phyloP scores from a whole-genome alignment of 176 grass and related monocot genomes.

The Puccinellia tenuiflora region DNA sequence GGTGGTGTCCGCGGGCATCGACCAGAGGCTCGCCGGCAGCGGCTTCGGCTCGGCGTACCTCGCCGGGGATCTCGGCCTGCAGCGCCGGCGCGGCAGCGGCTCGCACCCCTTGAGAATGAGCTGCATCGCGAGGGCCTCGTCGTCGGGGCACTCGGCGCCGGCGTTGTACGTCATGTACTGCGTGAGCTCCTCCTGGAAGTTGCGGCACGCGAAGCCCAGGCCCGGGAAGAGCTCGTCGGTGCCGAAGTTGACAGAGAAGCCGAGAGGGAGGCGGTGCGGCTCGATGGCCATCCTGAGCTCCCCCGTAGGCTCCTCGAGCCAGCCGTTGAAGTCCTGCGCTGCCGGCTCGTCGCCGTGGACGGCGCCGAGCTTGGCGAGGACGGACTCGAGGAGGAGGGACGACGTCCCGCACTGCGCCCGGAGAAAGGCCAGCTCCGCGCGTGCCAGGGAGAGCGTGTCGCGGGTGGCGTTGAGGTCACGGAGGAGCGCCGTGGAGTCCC shows the following conservation, averaged over 20 bases:
- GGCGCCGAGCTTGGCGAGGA: conserved; percentile 50
- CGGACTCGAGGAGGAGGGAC: conserved; percentile 55
- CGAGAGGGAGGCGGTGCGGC: conserved; percentile 60
- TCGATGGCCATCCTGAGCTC: conserved; percentile 64
- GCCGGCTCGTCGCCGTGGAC: conserved; percentile 37
- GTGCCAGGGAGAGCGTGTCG: conserved; percentile 25
- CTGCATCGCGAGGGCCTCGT: conserved; percentile 51
- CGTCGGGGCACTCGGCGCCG: conserved; percentile 52
- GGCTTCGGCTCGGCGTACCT: conserved; percentile 45
- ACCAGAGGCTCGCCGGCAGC: conserved; percentile 63
- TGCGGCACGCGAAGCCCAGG: conserved; percentile 63
- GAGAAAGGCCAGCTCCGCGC: conserved; percentile 34
- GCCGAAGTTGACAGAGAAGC: conserved; percentile 52
- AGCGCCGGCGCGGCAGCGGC: conserved; percentile 68
- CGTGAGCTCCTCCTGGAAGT: conserved; percentile 68
- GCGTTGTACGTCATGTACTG: conserved; percentile 57
- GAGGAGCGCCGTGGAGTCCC: conserved; percentile 49
- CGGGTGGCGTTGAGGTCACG: conserved; percentile 61
- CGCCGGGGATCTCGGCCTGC: conserved; percentile 49
- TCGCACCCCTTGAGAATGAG: conserved; percentile 86
- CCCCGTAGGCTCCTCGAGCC: conserved; percentile 45
- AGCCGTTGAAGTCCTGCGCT: conserved; percentile 31
- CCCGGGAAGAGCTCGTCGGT: conserved; percentile 60
- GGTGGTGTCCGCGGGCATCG: conserved; percentile 58
- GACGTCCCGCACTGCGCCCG: conserved; percentile 51